These are phyloP conservation scores for Dendrobium officinale DNA, from an alignment of 106 monocot species.

Conservation along the genomic window DNA sequence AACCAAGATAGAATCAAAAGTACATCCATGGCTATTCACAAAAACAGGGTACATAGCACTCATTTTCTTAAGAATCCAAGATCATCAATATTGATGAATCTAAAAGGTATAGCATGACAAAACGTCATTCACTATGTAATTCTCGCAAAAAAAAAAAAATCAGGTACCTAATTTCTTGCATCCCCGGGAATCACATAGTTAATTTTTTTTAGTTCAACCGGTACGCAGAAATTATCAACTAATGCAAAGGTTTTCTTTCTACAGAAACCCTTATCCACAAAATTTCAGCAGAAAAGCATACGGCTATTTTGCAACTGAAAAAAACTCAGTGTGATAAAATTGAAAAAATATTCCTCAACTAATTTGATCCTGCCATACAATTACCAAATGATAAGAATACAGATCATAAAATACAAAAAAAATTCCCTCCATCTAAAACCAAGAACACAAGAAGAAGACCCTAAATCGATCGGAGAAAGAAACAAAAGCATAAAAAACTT, in stretches of 20 bases:
- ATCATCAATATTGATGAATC: neutral
- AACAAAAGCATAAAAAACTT: conserved; percentile 11
- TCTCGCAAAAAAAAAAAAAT: neutral
- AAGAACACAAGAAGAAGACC: conserved; percentile 5
- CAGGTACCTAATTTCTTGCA: neutral
- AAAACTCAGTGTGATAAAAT: neutral
- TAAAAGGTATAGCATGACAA: neutral
- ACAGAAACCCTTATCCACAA: neutral
- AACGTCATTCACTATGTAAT: neutral
- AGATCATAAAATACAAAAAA: neutral
- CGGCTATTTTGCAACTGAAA: neutral
- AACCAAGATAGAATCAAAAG: neutral
- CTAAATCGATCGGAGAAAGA: neutral
- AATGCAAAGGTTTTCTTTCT: neutral
- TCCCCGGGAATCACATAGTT: neutral
- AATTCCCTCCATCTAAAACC: neutral
- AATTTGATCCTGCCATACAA: neutral
- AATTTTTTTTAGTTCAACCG: neutral
- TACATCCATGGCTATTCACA: neutral
- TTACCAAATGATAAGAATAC: neutral
- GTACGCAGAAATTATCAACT: neutral
- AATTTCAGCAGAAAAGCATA: neutral
- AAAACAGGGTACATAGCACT: neutral
- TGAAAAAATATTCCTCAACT: neutral
- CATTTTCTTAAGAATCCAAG: neutral